These are phyloP conservation scores for Penicillium sp. DNA, from an alignment of 2,329 filamentous ascomycete species.

Conservation along the genomic window DNA sequence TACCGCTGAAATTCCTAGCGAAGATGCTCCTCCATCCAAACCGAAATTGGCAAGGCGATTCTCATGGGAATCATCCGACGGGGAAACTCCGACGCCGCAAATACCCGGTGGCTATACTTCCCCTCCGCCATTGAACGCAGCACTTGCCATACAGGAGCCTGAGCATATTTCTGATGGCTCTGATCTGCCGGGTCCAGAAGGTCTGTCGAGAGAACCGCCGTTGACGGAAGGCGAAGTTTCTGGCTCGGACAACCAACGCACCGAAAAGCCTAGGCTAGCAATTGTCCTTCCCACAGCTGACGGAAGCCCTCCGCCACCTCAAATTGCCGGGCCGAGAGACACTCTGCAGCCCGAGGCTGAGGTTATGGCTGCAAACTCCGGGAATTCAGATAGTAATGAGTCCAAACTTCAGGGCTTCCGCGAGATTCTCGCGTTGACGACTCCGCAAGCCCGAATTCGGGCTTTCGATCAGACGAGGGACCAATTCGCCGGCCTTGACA, in stretches of 20 bases:
- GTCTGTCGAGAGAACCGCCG: constrained; percentile 4
- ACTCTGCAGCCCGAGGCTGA: constrained; percentile 8
- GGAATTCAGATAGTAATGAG: constrained; percentile 22
- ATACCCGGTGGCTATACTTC: constrained; percentile 14
- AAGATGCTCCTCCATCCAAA: constrained; percentile 10
- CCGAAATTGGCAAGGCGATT: constrained; percentile 40
- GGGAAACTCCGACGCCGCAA: constrained; percentile 13
- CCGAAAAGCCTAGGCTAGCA: constrained; percentile 32
- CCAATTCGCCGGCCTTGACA: constrained; percentile 69
- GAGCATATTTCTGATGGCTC: constrained; percentile 10
- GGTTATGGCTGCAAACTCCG: constrained; percentile 10
- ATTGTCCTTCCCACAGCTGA: constrained; percentile 29
- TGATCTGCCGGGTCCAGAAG: not conserved
- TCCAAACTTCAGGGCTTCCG: constrained; percentile 61
- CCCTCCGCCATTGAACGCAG: constrained; percentile 9
- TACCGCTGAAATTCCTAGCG: constrained; percentile 2
- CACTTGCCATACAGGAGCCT: constrained; percentile 23
- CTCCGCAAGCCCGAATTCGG: constrained; percentile 65
- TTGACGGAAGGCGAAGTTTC: constrained; percentile 9
- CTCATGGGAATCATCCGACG: constrained; percentile 43
- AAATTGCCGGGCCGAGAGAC: constrained; percentile 11
- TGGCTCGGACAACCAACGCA: constrained; percentile 8
- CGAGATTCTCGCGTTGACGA: constrained; percentile 71
- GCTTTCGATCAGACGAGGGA: constrained; percentile 71
- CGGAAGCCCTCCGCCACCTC: constrained; percentile 13